Conservation (phyloP, 148 eudicot genomes). For the Gaultheria prostrata region DNA sequence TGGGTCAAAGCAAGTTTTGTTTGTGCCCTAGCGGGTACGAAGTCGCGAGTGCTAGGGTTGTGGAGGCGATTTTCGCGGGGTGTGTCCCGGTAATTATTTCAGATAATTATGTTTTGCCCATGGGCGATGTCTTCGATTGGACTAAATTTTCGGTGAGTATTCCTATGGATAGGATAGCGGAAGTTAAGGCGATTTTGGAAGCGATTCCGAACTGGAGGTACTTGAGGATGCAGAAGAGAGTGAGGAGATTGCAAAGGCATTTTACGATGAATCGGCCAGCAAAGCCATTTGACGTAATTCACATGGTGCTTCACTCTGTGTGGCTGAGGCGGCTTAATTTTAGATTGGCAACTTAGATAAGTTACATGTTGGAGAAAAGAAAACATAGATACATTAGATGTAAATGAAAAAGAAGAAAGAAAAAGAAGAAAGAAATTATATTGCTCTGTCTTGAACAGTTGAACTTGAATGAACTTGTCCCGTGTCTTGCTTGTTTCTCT, state of each 20-base stretch:
- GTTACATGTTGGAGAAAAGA: too few relatives aligned
- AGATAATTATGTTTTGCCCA: slow-evolving; percentile 28
- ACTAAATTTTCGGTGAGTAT: slow-evolving; percentile 24
- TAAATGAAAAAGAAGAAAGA: too few relatives aligned
- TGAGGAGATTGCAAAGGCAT: slow-evolving; percentile 30
- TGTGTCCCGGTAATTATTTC: slow-evolving; percentile 35
- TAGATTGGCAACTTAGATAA: not conserved
- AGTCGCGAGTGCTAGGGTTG: slow-evolving; percentile 39
- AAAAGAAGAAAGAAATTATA: too few relatives aligned
- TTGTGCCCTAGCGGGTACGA: slow-evolving; percentile 43
- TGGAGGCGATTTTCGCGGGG: slow-evolving; percentile 35
- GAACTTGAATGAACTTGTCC: too few relatives aligned
- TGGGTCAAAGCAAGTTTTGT: slow-evolving; percentile 35
- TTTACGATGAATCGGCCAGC: slow-evolving; percentile 30
- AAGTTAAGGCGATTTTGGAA: slow-evolving; percentile 26
- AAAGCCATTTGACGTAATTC: slow-evolving; percentile 30
- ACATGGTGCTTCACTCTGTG: slow-evolving; percentile 38
- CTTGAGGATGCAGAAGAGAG: slow-evolving; percentile 23
- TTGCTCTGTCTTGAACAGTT: too few relatives aligned
- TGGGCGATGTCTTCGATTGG: slow-evolving; percentile 42
- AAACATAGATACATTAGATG: too few relatives aligned
- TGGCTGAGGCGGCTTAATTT: slow-evolving; percentile 31
- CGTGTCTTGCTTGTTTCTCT: too few relatives aligned
- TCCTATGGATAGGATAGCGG: slow-evolving; percentile 16
- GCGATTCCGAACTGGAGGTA: slow-evolving; percentile 18